Evolutionary conservation across 148 eudicot species (phyloP).

Genomic region (Suaeda aralocaspica): DNA sequence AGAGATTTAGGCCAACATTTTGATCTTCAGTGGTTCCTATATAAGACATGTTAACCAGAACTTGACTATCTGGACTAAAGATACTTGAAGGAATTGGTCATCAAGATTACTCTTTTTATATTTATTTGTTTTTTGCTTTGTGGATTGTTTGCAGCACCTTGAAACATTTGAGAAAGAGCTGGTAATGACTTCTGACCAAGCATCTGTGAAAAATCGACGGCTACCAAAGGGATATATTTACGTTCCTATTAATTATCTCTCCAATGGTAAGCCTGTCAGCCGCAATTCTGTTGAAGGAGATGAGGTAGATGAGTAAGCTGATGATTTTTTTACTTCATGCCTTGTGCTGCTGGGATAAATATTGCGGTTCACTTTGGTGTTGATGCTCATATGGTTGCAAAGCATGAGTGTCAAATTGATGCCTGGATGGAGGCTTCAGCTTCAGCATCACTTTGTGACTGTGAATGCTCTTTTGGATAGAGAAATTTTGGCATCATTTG

Average conservation of each 20-base stretch:
- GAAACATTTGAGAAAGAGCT: conserved; percentile 80
- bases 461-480: conserved; percentile 23
- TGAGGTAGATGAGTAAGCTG: conserved; percentile 42
- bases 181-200: conserved; percentile 88
- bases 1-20: not conserved
- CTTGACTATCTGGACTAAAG: not conserved
- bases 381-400: conserved; percentile 19
- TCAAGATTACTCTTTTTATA: not conserved
- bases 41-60: no score
- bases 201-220: conserved; percentile 71
- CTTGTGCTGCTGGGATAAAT: not conserved
- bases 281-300: conserved; percentile 40
- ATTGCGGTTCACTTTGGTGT: conserved; percentile 11
- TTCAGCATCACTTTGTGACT: conserved; percentile 1
- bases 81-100: not conserved
- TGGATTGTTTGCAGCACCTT: conserved; percentile 43
- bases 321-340: conserved; percentile 2
- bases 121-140: not conserved
- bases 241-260: conserved; percentile 68
- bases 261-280: conserved; percentile 47
- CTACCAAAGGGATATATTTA: conserved; percentile 82
- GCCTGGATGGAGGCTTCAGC: conserved; percentile 26
- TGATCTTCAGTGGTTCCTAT: no score
- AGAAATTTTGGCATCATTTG: conserved; percentile 47
- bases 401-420: conserved; percentile 20